These are phyloP conservation scores for Dorcoceras hygrometricum DNA, from an alignment of 257 asterid species.

Conservation along the genomic window DNA sequence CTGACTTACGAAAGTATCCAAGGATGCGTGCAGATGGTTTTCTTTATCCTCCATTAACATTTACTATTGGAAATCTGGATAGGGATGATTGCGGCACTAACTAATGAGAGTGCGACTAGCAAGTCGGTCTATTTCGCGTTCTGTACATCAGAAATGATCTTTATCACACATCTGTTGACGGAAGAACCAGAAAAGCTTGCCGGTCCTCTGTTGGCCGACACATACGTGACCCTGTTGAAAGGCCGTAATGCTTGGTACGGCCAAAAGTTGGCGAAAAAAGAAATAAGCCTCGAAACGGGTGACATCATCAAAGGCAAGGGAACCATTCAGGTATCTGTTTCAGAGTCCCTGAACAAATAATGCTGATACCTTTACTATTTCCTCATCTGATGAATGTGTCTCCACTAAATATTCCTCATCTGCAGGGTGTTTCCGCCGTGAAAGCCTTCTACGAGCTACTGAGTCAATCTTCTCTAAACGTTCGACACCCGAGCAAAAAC, in stretches of 20 bases:
- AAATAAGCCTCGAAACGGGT: constrained; percentile 87
- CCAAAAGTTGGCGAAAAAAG: constrained; percentile 85
- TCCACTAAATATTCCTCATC: too few species aligned
- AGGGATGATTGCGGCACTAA: constrained; percentile 96
- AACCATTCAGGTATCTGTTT: constrained; percentile 72
- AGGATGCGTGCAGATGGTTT: neutral
- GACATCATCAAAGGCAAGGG: constrained; percentile 98
- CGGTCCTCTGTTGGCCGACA: constrained; percentile 91
- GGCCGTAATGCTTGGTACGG: constrained; percentile 99
- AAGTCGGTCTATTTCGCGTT: constrained; percentile 95
- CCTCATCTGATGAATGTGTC: neutral
- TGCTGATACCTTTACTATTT: neutral
- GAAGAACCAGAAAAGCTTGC: constrained; percentile 97
- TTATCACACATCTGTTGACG: constrained; percentile 90
- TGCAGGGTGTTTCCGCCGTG: constrained; percentile 93
- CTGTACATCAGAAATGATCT: constrained; percentile 96
- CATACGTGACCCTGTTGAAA: constrained; percentile 86
- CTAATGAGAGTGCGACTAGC: constrained; percentile 99
- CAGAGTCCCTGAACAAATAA: neutral
- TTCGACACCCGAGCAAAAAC: constrained; percentile 55
- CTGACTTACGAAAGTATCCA: neutral
- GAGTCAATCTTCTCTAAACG: constrained; percentile 64
- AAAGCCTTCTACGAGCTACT: constrained; percentile 89
- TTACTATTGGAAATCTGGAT: constrained; percentile 18
- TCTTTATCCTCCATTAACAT: neutral